A percentile compares a stretch with the other conserved stretches of the same genome.
Conservation (phyloP, 2,329 filamentous ascomycete species). For the Metarhizium guizhouense region DNA sequence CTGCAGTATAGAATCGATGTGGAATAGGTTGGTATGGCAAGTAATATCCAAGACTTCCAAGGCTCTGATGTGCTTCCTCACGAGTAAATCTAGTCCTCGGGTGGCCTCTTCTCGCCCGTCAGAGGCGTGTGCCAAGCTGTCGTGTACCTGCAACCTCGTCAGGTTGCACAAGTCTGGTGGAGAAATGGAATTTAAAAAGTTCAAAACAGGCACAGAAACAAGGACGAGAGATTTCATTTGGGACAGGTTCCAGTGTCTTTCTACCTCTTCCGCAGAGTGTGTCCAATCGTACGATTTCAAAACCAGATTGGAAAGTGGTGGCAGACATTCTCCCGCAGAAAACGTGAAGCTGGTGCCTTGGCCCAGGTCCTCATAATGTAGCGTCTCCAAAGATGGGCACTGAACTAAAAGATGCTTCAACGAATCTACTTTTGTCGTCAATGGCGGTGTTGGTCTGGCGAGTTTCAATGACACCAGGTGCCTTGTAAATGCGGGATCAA, state of each 20-base stretch:
- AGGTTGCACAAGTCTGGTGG: conserved; percentile 27
- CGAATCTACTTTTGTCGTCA: conserved; percentile 30
- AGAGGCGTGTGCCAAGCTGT: conserved; percentile 31
- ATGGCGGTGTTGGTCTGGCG: conserved; percentile 27
- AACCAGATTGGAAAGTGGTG: conserved; percentile 29
- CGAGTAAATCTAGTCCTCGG: conserved; percentile 24
- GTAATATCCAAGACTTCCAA: conserved; percentile 30
- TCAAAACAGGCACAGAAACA: conserved; percentile 33
- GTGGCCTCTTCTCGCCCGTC: conserved; percentile 32
- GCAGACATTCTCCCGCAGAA: conserved; percentile 28
- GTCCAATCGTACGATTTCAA: conserved; percentile 42
- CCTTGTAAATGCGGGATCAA: conserved; percentile 28
- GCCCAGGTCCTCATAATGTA: conserved; percentile 35
- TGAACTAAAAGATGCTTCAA: conserved; percentile 34
- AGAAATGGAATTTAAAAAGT: conserved; percentile 33
- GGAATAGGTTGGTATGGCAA: conserved; percentile 32
- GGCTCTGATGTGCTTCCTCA: conserved; percentile 27
- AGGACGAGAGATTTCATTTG: conserved; percentile 31
- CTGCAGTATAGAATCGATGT: conserved; percentile 26
- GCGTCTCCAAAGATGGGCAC: conserved; percentile 24
- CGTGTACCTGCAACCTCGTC: conserved; percentile 31
- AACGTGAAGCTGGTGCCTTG: conserved; percentile 37
- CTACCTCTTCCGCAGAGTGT: conserved; percentile 28
- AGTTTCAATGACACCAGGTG: conserved; percentile 32
- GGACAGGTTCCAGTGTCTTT: conserved; percentile 37